These are phyloP conservation scores for Spinacia oleracea DNA, from an alignment of 179 eudicot genomes.

Conservation along the genomic window DNA sequence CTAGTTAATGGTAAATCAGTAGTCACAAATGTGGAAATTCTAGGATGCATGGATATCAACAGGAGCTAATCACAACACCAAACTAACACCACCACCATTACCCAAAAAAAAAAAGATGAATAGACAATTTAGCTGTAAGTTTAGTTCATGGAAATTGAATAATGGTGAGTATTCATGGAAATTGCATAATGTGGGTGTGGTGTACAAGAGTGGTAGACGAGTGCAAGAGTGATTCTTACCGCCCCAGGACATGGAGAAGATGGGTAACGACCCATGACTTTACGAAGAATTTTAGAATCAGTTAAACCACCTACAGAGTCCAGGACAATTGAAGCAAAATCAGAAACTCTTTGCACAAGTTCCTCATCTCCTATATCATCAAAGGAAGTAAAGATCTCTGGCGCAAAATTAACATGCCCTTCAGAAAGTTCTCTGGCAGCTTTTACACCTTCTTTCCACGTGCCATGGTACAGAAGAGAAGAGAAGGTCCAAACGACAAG, in stretches of 20 bases:
- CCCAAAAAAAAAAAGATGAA: background rate
- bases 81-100: background rate
- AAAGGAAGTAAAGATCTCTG: constrained; percentile 54
- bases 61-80: background rate
- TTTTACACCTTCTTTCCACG: constrained; percentile 62
- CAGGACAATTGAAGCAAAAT: constrained; percentile 45
- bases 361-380: constrained; percentile 48
- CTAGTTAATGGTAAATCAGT: background rate
- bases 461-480: constrained; percentile 65
- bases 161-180: background rate
- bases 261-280: constrained; percentile 56
- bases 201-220: background rate
- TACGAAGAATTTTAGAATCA: constrained; percentile 38
- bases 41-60: background rate
- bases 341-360: constrained; percentile 56
- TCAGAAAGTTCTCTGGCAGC: constrained; percentile 57
- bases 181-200: background rate
- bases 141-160: background rate
- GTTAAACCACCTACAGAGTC: constrained; percentile 48
- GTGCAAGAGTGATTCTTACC: constrained; percentile 41
- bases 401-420: constrained; percentile 39
- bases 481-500: constrained; percentile 70
- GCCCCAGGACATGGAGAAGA: constrained; percentile 44
- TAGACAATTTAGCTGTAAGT: background rate
- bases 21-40: background rate